Evolutionary conservation across 148 eudicot genomes (phyloP), one percentile per base, ranked within the genome.

Genomic region (Chenopodium suecicum): DNA sequence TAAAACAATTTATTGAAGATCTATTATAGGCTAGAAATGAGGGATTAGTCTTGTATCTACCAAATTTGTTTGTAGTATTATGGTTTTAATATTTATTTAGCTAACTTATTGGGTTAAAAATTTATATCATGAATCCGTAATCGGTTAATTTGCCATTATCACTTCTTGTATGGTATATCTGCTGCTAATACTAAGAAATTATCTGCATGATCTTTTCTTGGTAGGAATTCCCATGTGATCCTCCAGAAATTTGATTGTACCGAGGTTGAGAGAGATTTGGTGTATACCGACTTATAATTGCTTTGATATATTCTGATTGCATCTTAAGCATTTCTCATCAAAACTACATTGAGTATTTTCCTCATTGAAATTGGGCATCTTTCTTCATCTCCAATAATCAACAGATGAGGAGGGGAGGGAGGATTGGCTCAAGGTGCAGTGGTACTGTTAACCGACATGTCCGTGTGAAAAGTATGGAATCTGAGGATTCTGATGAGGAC

Each of bases 401-500:
- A 60, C 85, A 88, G 94, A 96, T 94, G 95, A 91, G 88, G 79
- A 91, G 90, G 87, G 90, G 88, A 82, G 87, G 86, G 77, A 87
- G 85, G 86, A 70, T 72, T 80, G 91, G 83, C 85, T 77, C 48
- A 70, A 85, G 83, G 83, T 78, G 76, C 75, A 84, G 64, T 78
- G 46, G 81, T 75, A 84, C 84, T 76, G 41, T 79, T 75, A 84
- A 84, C 82, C 82, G 83, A 84, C 85, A 83, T 70, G 86, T 65
- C 27, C 73, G 78, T 20, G 75, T 78, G 47, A 88, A 81, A 70
- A 83, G 80, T 41, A 70, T 77, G 76, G 91, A 85, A 60, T 94
- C 97, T 4, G 99, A 92, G 83, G 95, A 90, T 79, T 96, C 99
- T 0, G 99, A 96, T 86, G 99, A 96, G 84, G 99, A 96, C 83